Evolutionary conservation across 371 early-diverging fungal genomes (phyloP).

Genomic region (Mucor piriformis): DNA sequence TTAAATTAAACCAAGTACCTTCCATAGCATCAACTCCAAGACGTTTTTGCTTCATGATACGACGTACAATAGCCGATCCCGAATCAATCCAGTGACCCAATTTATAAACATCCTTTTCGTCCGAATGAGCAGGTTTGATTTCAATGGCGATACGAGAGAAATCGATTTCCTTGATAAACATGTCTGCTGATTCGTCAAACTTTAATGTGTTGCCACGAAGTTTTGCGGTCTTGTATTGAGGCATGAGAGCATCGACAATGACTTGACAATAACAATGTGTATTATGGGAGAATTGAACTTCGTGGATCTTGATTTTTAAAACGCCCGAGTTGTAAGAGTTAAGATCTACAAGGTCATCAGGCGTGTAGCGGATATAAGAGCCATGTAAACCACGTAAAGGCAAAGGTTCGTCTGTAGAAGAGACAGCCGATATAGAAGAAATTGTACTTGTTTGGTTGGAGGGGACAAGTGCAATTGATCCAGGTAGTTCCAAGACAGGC

Average conservation of each 20-base stretch:
- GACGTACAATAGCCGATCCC: conserved; percentile 36
- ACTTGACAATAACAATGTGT: conserved; percentile 40
- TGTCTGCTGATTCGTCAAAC: conserved; percentile 52
- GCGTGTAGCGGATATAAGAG: conserved; percentile 39
- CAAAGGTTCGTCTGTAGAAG: not conserved
- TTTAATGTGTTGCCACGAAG: conserved; percentile 34
- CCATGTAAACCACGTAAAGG: conserved; percentile 36
- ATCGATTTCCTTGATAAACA: conserved; percentile 66
- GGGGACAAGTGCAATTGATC: not conserved
- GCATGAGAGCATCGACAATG: conserved; percentile 41
- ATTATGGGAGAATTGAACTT: conserved; percentile 35
- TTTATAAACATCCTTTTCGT: conserved; percentile 39
- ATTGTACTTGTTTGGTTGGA: conserved; percentile 5
- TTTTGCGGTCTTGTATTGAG: conserved; percentile 47
- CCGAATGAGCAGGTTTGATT: conserved; percentile 40
- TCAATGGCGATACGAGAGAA: conserved; percentile 61
- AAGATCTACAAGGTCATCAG: conserved; percentile 48
- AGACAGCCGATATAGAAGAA: conserved; percentile 5
- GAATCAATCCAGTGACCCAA: conserved; percentile 45
- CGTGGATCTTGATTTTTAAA: conserved; percentile 42
- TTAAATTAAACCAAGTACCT: conserved; percentile 42
- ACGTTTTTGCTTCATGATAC: conserved; percentile 35
- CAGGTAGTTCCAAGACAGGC: conserved; percentile 62
- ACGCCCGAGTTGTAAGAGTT: conserved; percentile 44
- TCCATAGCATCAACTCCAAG: conserved; percentile 14